Evolutionary conservation across 2,329 filamentous ascomycete species (phyloP).

Genomic region (Verticillium tricorpus): DNA sequence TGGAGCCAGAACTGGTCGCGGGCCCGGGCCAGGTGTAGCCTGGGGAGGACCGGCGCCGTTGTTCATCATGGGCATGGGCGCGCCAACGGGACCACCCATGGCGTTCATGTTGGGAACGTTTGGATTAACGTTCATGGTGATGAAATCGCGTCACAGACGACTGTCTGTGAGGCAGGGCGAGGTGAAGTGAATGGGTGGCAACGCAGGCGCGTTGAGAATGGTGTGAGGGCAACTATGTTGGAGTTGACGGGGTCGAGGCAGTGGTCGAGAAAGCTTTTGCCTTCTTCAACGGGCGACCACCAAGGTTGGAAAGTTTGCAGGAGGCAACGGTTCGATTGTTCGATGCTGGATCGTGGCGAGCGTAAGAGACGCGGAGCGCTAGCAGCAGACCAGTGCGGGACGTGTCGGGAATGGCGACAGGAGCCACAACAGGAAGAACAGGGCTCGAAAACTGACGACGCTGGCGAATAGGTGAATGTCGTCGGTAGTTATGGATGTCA

Average conservation of each 20-base stretch:
- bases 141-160: slow-evolving; percentile 29
- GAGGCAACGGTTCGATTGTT: slow-evolving; percentile 15
- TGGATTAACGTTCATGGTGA: slow-evolving; percentile 40
- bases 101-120: slow-evolving; percentile 67
- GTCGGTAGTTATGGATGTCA: neutral
- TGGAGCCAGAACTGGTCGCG: slow-evolving; percentile 13
- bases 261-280: neutral
- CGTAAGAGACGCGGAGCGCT: slow-evolving; percentile 11
- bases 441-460: slow-evolving; percentile 1
- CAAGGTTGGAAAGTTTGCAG: slow-evolving; percentile 10
- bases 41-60: slow-evolving; percentile 39
- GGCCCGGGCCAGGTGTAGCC: slow-evolving; percentile 14
- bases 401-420: slow-evolving; percentile 3
- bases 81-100: slow-evolving; percentile 64
- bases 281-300: neutral
- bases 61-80: slow-evolving; percentile 63
- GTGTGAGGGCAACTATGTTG: neutral
- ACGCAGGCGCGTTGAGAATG: neutral
- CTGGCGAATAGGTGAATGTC: slow-evolving; percentile 3
- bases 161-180: slow-evolving; percentile 25
- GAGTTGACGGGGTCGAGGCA: neutral
- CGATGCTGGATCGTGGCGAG: slow-evolving; percentile 22
- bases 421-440: slow-evolving; percentile 1
- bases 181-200: slow-evolving; percentile 15
- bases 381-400: slow-evolving; percentile 5